A percentile compares a stretch with the other conserved stretches of the same genome.
Evolutionary conservation across 371 early-diverging fungal species (phyloP).

Genomic region (Circinella minor): DNA sequence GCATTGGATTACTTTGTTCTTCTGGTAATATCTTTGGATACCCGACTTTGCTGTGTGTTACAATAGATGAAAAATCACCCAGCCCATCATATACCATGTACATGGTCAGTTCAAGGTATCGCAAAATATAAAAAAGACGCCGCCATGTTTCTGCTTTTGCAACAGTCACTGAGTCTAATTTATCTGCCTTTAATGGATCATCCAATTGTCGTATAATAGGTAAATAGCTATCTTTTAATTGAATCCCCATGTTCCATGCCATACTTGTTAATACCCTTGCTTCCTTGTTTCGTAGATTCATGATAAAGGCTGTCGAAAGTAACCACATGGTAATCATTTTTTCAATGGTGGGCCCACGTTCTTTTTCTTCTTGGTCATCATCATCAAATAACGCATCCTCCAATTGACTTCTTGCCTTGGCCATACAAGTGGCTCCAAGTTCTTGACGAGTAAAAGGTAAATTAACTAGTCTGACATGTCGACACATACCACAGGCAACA

Average conservation of each 20-base stretch:
- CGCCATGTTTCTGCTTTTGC: conserved; percentile 45
- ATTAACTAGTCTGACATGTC: not conserved
- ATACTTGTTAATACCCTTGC: conserved; percentile 36
- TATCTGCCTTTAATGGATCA: conserved; percentile 5
- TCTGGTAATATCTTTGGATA: conserved; percentile 29
- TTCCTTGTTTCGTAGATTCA: conserved; percentile 29
- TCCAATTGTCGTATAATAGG: conserved; percentile 8
- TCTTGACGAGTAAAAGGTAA: conserved; percentile 18
- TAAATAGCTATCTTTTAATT: conserved; percentile 30
- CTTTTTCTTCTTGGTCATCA: not conserved
- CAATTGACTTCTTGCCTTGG: conserved; percentile 29
- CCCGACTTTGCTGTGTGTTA: conserved; percentile 39
- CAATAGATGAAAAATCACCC: conserved; percentile 26
- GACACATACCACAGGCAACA: conserved; percentile 6
- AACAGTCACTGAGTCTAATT: not conserved
- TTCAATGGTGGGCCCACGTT: not conserved
- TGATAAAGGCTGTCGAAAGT: not conserved
- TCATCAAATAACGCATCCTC: conserved; percentile 34
- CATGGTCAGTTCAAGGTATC: conserved; percentile 34
- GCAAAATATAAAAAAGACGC: conserved; percentile 36
- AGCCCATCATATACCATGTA: conserved; percentile 34
- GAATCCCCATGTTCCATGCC: conserved; percentile 43
- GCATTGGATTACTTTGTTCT: conserved; percentile 18
- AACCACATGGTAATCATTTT: not conserved
- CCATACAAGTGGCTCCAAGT: conserved; percentile 25